Percentiles rank a stretch among this genome's conserved stretches.
Conservation (phyloP, 2,329 filamentous ascomycete genomes). For the Myriosclerotinia curreyana region DNA sequence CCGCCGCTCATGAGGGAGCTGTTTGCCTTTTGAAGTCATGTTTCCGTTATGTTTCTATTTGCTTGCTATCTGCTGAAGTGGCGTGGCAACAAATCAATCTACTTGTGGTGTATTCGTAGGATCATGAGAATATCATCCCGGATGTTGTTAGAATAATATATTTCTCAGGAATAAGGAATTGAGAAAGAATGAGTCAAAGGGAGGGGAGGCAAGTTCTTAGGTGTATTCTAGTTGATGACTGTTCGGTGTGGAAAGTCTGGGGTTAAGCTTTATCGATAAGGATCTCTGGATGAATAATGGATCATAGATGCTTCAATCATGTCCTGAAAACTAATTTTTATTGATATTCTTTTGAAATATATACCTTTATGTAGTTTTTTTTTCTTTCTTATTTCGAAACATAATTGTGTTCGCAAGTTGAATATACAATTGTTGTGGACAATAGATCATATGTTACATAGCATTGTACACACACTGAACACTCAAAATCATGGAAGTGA, state of each 20-base stretch:
- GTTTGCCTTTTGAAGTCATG: constrained; percentile 53
- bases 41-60: constrained; percentile 1
- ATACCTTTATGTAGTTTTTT: too few relatives aligned
- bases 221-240: constrained; percentile 26
- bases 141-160: neutral
- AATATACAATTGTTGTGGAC: too few relatives aligned
- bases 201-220: neutral
- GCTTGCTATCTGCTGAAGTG: neutral
- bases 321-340: too few relatives aligned
- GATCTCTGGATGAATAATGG: constrained; percentile 30
- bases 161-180: neutral
- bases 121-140: constrained; percentile 23
- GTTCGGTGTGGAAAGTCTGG: constrained; percentile 23
- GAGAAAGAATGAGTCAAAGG: neutral
- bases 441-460: too few relatives aligned
- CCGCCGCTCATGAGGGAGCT: constrained; percentile 72
- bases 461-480: too few relatives aligned
- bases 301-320: neutral
- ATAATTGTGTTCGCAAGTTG: too few relatives aligned
- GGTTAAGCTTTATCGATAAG: constrained; percentile 38
- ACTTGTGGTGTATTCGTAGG: constrained; percentile 25
- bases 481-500: too few relatives aligned
- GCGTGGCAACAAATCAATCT: neutral
- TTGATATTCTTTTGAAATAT: too few relatives aligned
- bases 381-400: too few relatives aligned